phyloP scores from a whole-genome alignment of 805 yeast genomes.

The Ogataea wickerhamii region DNA sequence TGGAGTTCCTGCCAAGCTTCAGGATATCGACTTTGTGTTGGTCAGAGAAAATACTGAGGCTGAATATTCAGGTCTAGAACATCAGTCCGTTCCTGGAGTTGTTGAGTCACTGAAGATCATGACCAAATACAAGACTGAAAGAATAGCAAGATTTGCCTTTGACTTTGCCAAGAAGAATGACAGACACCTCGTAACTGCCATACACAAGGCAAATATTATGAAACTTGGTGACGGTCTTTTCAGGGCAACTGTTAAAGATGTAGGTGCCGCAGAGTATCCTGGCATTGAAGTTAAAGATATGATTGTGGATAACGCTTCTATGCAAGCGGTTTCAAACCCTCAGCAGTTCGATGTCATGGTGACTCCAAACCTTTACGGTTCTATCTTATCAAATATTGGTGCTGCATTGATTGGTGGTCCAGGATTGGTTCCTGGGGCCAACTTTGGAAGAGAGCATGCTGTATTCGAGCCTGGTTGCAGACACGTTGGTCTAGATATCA shows the following conservation, averaged over 20 bases:
- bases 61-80: conserved; percentile 98
- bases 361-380: conserved; percentile 97
- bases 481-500: conserved; percentile 96
- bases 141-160: conserved; percentile 95
- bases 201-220: conserved; percentile 99
- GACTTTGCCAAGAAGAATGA: conserved; percentile 91
- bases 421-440: conserved; percentile 97
- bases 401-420: conserved; percentile 98
- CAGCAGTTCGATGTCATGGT: conserved; percentile 98
- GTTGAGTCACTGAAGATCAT: conserved; percentile 95
- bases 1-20: conserved; percentile 87
- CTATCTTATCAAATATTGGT: conserved; percentile 95
- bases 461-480: conserved; percentile 99
- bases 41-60: conserved; percentile 99
- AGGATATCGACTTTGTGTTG: conserved; percentile 85
- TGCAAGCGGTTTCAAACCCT: conserved; percentile 98
- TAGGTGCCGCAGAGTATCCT: conserved; percentile 83
- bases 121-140: conserved; percentile 91
- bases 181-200: conserved; percentile 91
- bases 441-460: conserved; percentile 96
- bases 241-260: conserved; percentile 86
- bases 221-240: conserved; percentile 97
- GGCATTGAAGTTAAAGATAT: conserved; percentile 80
- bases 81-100: conserved; percentile 95
- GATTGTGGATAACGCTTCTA: conserved; percentile 97